Base-by-base conservation (phyloP, 192 early-diverging fungal genomes). In the Backusella australiensis region DNA sequence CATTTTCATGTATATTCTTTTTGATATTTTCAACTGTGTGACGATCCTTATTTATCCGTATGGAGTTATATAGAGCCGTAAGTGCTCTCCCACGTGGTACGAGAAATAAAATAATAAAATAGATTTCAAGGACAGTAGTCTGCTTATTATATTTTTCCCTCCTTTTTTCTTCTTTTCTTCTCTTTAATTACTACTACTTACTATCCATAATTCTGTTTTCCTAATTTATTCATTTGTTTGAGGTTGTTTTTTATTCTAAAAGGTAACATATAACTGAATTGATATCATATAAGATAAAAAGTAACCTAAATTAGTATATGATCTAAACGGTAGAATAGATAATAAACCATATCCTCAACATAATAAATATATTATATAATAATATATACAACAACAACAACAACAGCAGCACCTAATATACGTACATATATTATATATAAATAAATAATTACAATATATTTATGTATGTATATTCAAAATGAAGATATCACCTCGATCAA, bases 401-500 rank as follows among this genome's bases (percentile, higher is more conserved):
- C 52, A 53, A 2, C 9, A 1, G 12, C 38, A 52, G 4, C 15
- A 4, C n/a, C 5, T 53, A 53, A 53, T 53, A 53, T 29, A 29
- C 26, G n/a, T 29, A 63, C 23, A 23, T 29, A 59, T 59, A 49
- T 49, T 56, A 56, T 56, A 56, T 8, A 56, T 56, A n/a, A n/a
- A 56, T 56, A 56, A n/a, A 44, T 44, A 17, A 5, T 17, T 7
- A 49, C 52, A 6, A 4, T 21, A 29, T 29, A 29, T 59, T 26
- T 63, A 63, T 29, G 26, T 29, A 63, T 9, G 2, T 29, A 29
- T 29, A 63, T 63, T n/a, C 46, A 29, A 63, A 69, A 69, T 69
- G 68, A 69, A 69, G 23, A 69, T 69, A 39, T 69, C 68, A 39
- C 68, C 68, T 69, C 68, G 68, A 69, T 23, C 68, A 38, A 69